phyloP scores from a whole-genome alignment of 2,329 filamentous ascomycete species.

The Claviceps sp. region DNA sequence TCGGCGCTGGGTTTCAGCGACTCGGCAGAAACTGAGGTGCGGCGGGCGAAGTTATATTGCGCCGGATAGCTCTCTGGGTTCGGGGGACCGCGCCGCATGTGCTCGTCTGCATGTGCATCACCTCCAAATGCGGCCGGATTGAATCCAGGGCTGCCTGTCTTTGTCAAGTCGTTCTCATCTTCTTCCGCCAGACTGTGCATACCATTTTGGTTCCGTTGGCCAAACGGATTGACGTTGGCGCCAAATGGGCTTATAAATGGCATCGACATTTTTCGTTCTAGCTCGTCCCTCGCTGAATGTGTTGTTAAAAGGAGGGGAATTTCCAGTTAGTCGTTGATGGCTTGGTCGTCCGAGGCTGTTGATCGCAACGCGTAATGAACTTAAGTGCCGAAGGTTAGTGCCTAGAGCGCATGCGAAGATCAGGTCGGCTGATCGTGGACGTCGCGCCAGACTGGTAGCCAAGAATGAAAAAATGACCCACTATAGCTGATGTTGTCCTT shows the following conservation, averaged over 20 bases:
- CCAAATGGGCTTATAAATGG: conserved; percentile 64
- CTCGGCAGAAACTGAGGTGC: conserved; percentile 93
- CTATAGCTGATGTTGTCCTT: background rate
- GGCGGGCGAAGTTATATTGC: conserved; percentile 86
- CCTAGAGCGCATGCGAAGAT: background rate
- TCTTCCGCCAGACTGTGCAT: conserved; percentile 60
- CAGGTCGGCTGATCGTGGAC: too few species aligned
- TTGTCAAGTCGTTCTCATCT: conserved; percentile 65
- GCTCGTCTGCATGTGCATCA: conserved; percentile 32
- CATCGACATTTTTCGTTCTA: conserved; percentile 46
- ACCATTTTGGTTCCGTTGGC: conserved; percentile 26
- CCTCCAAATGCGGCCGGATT: conserved; percentile 40
- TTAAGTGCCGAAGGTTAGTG: background rate
- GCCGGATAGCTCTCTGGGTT: conserved; percentile 64
- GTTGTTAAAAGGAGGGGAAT: too few species aligned
- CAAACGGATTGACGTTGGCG: conserved; percentile 61
- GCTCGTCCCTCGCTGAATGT: background rate
- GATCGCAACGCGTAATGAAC: background rate
- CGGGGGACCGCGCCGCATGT: conserved; percentile 33
- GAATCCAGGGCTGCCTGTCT: conserved; percentile 39
- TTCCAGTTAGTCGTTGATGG: background rate
- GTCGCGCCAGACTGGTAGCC: too few species aligned
- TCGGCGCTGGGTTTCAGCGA: conserved; percentile 82
- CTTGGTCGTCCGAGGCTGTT: background rate
- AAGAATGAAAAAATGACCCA: background rate